Evolutionary conservation across 148 eudicot species (phyloP), one percentile per base, ranked within the genome.

Genomic region (Euryodendron excelsum): DNA sequence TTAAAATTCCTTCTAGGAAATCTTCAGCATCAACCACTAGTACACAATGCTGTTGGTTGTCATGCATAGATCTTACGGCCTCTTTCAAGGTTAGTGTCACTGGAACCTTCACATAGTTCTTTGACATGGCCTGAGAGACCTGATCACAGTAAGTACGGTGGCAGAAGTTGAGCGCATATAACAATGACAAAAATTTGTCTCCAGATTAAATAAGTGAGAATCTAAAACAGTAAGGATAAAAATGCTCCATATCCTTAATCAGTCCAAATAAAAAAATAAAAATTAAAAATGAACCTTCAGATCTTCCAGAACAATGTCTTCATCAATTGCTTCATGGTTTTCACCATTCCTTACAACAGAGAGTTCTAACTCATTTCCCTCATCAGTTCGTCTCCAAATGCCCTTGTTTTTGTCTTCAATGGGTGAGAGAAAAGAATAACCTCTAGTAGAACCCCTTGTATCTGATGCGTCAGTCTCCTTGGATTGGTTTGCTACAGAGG

Each of bases 81-180:
- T 89, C 98, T 82, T 86, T 91, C 77, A 96, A 73, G 52, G 92
- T 89, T 68, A 88, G 76, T 41, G 73, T 82, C 39, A 78, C 70
- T 72, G 77, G 62, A 69, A 93, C 88, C 83, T 82, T 88, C 72
- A 88, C 80, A 81, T 80, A 96, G 76, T 84, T 81, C 73, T 33
- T 87, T 79, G 93, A 91, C 98, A 96, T 93, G 36, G 86, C 97
- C 72, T 89, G 90, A 44, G 90, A 87, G 78, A 90, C 99, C 99
- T 96, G 87, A 79, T 78, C 55, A 78, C 25, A 78, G 72, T 28
- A 66, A 69, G 48, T 45, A 67, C 13, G 55, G 10, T 13, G 30
- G 27, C 53, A 69, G 71, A 68, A 28, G 65, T 71, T 77, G 41
- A 84, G 77, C 28, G 70, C 64, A 36, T 52, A 76, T 18, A 72